Evolutionary conservation across 2,329 filamentous ascomycete genomes (phyloP).

Genomic region (Ophiostoma populinum): DNA sequence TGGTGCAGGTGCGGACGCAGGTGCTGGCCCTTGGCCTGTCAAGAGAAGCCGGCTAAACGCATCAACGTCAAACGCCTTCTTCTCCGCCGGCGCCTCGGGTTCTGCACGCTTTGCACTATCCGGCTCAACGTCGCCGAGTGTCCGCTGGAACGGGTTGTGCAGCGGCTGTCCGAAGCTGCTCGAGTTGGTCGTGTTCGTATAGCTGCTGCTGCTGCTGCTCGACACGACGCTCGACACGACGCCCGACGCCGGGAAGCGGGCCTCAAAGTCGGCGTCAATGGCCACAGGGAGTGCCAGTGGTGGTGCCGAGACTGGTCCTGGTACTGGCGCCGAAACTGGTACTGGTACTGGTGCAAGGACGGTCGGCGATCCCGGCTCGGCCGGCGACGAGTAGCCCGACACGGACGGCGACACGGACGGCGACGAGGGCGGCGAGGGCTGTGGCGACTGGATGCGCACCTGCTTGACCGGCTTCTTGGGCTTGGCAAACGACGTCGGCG

Average conservation of each 20-base stretch:
- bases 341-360: no score
- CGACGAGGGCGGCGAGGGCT: conserved; percentile 40
- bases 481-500: conserved; percentile 21
- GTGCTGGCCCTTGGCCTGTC: conserved; percentile 49
- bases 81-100: conserved; percentile 13
- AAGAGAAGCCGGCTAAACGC: conserved; percentile 61
- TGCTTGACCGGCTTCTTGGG: conserved; percentile 46
- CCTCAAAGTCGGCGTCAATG: conserved; percentile 16
- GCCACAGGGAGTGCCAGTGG: no score
- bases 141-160: conserved; percentile 39
- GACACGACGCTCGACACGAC: background rate
- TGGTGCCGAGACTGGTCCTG: no score
- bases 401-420: conserved; percentile 15
- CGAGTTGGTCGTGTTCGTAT: conserved; percentile 5
- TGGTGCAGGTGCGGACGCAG: conserved; percentile 39
- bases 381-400: no score
- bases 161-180: conserved; percentile 15
- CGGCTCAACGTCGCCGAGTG: conserved; percentile 31
- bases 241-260: conserved; percentile 13
- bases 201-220: conserved; percentile 8
- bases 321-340: no score
- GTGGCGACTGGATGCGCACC: conserved; percentile 49
- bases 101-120: conserved; percentile 15
- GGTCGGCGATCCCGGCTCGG: no score
- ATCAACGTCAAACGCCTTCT: conserved; percentile 49